Percentiles rank a stretch among this genome's conserved stretches.
Evolutionary conservation across 176 grass and related monocot genomes (phyloP).

Genomic region (Puccinellia tenuiflora): DNA sequence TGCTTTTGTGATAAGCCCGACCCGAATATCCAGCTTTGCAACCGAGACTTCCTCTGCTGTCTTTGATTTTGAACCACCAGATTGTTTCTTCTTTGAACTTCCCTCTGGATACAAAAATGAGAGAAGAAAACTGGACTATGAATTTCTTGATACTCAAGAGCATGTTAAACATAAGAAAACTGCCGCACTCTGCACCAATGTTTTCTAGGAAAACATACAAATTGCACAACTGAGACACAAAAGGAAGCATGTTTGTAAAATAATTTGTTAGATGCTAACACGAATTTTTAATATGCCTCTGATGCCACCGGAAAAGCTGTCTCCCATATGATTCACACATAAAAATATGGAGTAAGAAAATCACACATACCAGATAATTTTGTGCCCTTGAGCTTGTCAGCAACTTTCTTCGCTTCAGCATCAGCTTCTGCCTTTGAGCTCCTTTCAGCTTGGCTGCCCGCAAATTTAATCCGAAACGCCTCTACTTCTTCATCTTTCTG

Average conservation of each 20-base stretch:
- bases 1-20: slow-evolving; percentile 79
- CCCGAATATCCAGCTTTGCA: slow-evolving; percentile 79
- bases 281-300: not conserved
- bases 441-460: slow-evolving; percentile 86
- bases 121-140: not conserved
- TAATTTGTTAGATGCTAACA: not conserved
- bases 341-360: not conserved
- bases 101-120: slow-evolving; percentile 28
- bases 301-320: not conserved
- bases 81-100: slow-evolving; percentile 57
- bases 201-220: not conserved
- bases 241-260: not conserved
- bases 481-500: slow-evolving; percentile 85
- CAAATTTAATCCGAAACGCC: slow-evolving; percentile 61
- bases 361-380: slow-evolving; percentile 60
- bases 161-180: not conserved
- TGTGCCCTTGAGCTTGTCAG: slow-evolving; percentile 66
- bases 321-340: not conserved
- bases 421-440: slow-evolving; percentile 63
- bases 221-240: not conserved
- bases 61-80: slow-evolving; percentile 64
- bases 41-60: slow-evolving; percentile 53
- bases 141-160: not conserved
- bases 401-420: slow-evolving; percentile 55
- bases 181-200: not conserved